Evolutionary conservation across 495 filamentous ascomycete species (phyloP).

Genomic region (Parmelia sp.): DNA sequence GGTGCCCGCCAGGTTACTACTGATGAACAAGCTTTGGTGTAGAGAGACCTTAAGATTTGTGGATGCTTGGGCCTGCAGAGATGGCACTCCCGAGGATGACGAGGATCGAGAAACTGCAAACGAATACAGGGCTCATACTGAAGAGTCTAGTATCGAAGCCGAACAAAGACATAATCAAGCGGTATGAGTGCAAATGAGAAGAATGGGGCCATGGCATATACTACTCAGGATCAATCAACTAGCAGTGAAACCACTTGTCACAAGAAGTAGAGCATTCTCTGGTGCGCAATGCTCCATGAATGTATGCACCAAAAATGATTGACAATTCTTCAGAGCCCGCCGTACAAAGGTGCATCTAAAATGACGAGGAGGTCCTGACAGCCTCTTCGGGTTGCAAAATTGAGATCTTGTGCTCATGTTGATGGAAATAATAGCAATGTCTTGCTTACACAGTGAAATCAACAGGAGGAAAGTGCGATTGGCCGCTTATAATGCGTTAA

Average conservation of each 20-base stretch:
- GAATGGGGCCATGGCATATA: not conserved
- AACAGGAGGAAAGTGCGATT: no score
- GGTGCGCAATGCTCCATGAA: no score
- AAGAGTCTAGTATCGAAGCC: not conserved
- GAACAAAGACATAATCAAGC: not conserved
- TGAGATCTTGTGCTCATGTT: not conserved
- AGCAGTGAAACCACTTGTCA: not conserved
- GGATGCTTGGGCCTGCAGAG: conserved; percentile 65
- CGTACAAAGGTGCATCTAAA: not conserved
- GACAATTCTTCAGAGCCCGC: not conserved
- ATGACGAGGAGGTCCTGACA: not conserved
- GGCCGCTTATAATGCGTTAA: not conserved
- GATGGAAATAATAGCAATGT: not conserved
- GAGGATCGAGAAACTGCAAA: conserved; percentile 34
- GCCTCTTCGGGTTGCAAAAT: not conserved
- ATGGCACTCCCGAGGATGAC: conserved; percentile 58
- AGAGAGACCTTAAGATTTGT: conserved; percentile 57
- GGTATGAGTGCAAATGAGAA: not conserved
- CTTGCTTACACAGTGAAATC: no score
- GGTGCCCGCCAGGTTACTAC: conserved; percentile 52
- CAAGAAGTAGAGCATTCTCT: not conserved
- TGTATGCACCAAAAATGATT: not conserved
- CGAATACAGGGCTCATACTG: not conserved
- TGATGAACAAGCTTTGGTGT: conserved; percentile 61
- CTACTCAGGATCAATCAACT: not conserved